Evolutionary conservation across 805 yeast species (phyloP).

Genomic region (Candida berthetii): DNA sequence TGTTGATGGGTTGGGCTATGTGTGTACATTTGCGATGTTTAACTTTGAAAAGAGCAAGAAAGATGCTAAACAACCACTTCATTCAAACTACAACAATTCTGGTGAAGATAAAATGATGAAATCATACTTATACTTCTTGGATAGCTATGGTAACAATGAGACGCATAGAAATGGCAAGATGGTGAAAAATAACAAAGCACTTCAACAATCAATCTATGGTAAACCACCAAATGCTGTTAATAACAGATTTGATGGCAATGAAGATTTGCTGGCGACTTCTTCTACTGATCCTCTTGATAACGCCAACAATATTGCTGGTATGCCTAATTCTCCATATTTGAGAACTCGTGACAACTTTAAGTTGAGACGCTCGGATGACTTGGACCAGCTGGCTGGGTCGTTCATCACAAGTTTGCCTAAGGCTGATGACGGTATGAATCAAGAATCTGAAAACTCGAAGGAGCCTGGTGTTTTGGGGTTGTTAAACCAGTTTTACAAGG

Average conservation of each 20-base stretch:
- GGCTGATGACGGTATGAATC: slow-evolving; percentile 30
- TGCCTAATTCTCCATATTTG: neutral
- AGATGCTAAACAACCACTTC: slow-evolving; percentile 9
- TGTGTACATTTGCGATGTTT: slow-evolving; percentile 92
- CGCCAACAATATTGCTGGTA: neutral
- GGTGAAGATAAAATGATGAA: slow-evolving; percentile 85
- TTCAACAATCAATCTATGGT: slow-evolving; percentile 5
- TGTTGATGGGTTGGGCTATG: slow-evolving; percentile 92
- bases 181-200: neutral
- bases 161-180: slow-evolving; percentile 20
- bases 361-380: slow-evolving; percentile 4
- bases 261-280: neutral
- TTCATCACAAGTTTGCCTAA: slow-evolving; percentile 30
- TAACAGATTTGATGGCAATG: neutral
- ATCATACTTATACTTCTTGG: slow-evolving; percentile 81
- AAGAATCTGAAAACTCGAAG: slow-evolving; percentile 17
- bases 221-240: neutral
- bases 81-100: slow-evolving; percentile 31
- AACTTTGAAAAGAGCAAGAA: slow-evolving; percentile 55
- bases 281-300: neutral
- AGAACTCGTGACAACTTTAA: neutral
- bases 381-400: slow-evolving; percentile 33
- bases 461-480: slow-evolving; percentile 67
- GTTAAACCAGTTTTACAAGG: slow-evolving; percentile 71
- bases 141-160: slow-evolving; percentile 60